Evolutionary conservation across 2,329 filamentous ascomycete species (phyloP), one percentile per base, ranked within the genome.

Genomic region (Ascochyta fabae): DNA sequence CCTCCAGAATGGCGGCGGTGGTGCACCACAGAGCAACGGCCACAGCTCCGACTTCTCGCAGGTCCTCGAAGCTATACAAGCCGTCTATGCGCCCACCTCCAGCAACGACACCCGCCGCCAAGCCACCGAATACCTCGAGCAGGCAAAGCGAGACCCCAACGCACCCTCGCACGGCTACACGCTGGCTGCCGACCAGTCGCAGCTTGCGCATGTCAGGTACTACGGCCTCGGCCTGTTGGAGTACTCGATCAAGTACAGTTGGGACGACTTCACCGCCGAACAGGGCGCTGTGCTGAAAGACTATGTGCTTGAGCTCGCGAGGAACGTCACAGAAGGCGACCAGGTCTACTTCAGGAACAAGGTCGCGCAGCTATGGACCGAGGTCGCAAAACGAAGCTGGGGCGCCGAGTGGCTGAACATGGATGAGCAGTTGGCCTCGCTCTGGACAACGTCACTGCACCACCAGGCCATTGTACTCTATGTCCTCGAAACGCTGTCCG

Each of bases 161-260:
- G 93, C 94, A 5, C 91, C 92, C 2, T 86, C 89, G 44, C 88
- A 95, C 78, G 95, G 95, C 64, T 96, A 91, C 77, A 84, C 84
- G 23, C 85, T 99, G 56, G 93, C 93, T 40, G 86, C 86, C 63
- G 88, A 95, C 75, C 84, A 82, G 68, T 80, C 83, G 34, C 91
- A 96, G 72, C 84, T 90, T 49, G 86, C 91, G 36, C 85, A 95
- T 50, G 90, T 98, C 53, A 89, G 95, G 66, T 93, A 98, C 78
- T 99, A 96, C 75, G 95, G 93, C 53, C 84, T 99, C 29, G 96
- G 93, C 26, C 83, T 99, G 53, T 85, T 99, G 63, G 94, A 97
- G 70, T 89, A 96, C 76, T 88, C 91, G 41, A 89, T 98, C 73
- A 90, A 88, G 65, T 93, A 96, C 77, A 87, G 86, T 65, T 96